Evolutionary conservation across 2,329 filamentous ascomycete genomes (phyloP).

Genomic region (Verticillium nubilum): DNA sequence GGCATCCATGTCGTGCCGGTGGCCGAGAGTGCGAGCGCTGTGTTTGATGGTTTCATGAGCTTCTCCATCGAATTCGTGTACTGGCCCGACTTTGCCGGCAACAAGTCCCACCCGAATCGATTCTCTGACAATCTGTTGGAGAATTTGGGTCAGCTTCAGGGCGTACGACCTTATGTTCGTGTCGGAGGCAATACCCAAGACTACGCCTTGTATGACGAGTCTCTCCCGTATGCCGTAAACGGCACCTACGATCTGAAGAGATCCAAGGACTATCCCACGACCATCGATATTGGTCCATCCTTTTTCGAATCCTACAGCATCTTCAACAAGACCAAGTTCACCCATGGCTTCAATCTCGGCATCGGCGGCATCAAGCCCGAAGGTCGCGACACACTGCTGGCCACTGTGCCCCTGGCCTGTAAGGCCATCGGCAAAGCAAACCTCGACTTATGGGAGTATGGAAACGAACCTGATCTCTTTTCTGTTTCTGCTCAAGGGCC

Average conservation of each 20-base stretch:
- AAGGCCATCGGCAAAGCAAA: constrained; percentile 45
- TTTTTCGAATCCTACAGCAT: constrained; percentile 60
- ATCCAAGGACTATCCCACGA: constrained; percentile 55
- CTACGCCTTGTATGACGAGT: constrained; percentile 54
- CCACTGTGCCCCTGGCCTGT: constrained; percentile 51
- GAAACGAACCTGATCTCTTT: constrained; percentile 60
- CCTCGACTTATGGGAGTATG: constrained; percentile 55
- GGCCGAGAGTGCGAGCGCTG: constrained; percentile 1
- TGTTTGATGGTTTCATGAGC: constrained; percentile 38
- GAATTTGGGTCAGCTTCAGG: constrained; percentile 48
- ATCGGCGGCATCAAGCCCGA: constrained; percentile 44
- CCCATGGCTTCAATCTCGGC: constrained; percentile 57
- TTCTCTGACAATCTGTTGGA: constrained; percentile 57
- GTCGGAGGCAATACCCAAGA: constrained; percentile 66
- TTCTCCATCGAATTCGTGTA: constrained; percentile 47
- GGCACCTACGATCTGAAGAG: constrained; percentile 44
- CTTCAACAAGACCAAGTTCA: constrained; percentile 49
- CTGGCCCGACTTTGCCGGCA: constrained; percentile 49
- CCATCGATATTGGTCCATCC: constrained; percentile 52
- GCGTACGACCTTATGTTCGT: constrained; percentile 53
- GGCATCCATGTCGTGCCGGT: constrained; percentile 2
- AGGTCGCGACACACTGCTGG: constrained; percentile 45
- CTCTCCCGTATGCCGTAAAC: constrained; percentile 42
- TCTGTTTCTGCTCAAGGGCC: constrained; percentile 44
- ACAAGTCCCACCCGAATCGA: constrained; percentile 46